Evolutionary conservation across 2,329 filamentous ascomycete genomes (phyloP).

Genomic region (Colletotrichum graminicola): DNA sequence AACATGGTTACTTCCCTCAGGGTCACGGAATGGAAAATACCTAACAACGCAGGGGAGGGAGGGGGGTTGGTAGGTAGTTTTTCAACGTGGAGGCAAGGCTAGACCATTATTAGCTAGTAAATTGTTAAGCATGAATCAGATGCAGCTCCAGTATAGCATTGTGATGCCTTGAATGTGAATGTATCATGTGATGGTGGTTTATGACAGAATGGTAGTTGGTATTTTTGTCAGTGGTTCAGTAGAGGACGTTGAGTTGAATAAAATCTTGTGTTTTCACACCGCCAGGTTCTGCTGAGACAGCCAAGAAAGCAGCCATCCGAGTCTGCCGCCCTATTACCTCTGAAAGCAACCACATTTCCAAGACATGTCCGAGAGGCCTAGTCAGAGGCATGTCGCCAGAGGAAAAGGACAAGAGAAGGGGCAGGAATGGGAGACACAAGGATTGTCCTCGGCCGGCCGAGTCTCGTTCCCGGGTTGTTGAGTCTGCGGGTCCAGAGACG

Average conservation of each 20-base stretch:
- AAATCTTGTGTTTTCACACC: neutral
- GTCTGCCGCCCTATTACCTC: neutral
- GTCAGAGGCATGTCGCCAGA: neutral
- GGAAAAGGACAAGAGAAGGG: neutral
- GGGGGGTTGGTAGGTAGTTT: neutral
- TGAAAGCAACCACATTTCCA: neutral
- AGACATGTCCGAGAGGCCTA: neutral
- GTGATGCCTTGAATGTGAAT: neutral
- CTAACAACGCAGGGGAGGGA: neutral
- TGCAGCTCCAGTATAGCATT: neutral
- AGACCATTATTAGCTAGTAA: neutral
- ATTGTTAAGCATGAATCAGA: neutral
- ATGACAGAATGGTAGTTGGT: no score
- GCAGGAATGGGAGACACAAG: slow-evolving; percentile 4
- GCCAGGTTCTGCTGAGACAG: accelerated
- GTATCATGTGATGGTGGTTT: neutral
- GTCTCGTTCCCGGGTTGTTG: neutral
- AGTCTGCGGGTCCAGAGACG: neutral
- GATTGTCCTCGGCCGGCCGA: slow-evolving; percentile 16
- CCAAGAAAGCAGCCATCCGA: neutral
- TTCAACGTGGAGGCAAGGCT: neutral
- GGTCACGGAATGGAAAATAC: neutral
- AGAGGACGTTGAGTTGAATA: neutral
- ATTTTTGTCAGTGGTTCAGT: neutral
- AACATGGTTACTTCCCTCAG: neutral